Conservation (phyloP, 2,329 filamentous ascomycete species). For the Alternaria burnsii region DNA sequence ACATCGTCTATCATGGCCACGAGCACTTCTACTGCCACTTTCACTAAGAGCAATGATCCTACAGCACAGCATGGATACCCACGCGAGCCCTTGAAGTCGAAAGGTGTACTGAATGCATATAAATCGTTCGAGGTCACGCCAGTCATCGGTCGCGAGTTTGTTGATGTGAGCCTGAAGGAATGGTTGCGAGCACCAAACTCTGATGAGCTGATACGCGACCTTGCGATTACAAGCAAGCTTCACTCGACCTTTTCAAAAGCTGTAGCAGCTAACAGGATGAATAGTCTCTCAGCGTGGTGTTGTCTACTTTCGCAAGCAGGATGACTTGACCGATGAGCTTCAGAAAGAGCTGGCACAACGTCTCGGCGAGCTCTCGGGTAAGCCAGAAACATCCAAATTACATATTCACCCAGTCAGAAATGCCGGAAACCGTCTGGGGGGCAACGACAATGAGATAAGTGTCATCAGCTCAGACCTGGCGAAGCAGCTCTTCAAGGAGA, state of each 20-base stretch:
- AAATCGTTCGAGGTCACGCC: conserved; percentile 69
- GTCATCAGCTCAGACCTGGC: conserved; percentile 49
- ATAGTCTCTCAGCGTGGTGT: conserved; percentile 62
- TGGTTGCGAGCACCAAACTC: conserved; percentile 70
- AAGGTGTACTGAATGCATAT: conserved; percentile 61
- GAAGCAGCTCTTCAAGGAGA: conserved; percentile 44
- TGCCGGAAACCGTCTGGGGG: conserved; percentile 54
- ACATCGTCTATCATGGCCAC: conserved; percentile 12
- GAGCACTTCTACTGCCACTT: conserved; percentile 5
- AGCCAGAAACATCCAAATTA: conserved; percentile 63
- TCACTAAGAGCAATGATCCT: neutral
- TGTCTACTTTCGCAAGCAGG: conserved; percentile 64
- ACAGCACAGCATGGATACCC: conserved; percentile 3
- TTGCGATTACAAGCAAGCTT: conserved; percentile 59
- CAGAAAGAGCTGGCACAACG: conserved; percentile 64
- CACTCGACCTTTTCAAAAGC: neutral
- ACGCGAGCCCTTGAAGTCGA: conserved; percentile 50
- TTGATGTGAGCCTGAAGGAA: conserved; percentile 66
- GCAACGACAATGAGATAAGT: conserved; percentile 51
- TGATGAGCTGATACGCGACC: conserved; percentile 70
- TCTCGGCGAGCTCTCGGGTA: conserved; percentile 67
- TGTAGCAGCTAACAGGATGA: neutral
- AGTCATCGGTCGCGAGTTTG: conserved; percentile 68
- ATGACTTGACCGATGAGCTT: conserved; percentile 59
- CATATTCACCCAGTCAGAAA: conserved; percentile 68